A percentile compares a stretch with the other conserved stretches of the same genome.
Conservation (phyloP, 441 rosid species). For the Manihot esculenta region DNA sequence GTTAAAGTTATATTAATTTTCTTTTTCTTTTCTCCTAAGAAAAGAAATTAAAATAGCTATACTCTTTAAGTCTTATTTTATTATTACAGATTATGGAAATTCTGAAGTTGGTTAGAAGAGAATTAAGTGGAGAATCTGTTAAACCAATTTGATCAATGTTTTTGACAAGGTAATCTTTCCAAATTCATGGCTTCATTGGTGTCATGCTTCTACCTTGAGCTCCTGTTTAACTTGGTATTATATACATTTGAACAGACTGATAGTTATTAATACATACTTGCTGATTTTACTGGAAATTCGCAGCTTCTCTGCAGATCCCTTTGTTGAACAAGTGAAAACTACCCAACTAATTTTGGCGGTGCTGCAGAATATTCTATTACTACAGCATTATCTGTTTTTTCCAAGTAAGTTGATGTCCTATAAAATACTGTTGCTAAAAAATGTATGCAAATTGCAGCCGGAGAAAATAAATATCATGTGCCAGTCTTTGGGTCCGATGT, state of each 20-base stretch:
- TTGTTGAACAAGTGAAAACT: too few relatives aligned
- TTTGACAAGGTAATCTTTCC: slow-evolving; percentile 25
- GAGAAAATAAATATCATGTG: neutral
- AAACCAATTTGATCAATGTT: slow-evolving; percentile 36
- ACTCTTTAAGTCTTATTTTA: neutral
- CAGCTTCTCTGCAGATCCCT: neutral
- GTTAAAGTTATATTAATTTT: neutral
- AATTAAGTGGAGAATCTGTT: slow-evolving; percentile 64
- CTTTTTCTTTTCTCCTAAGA: too few relatives aligned
- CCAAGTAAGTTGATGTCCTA: neutral
- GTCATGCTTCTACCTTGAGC: neutral
- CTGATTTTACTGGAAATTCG: neutral
- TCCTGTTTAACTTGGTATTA: neutral
- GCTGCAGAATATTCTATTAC: neutral
- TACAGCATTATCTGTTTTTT: neutral
- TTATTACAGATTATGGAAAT: slow-evolving; percentile 74
- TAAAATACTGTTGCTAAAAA: neutral
- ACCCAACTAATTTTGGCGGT: too few relatives aligned
- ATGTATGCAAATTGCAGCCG: neutral
- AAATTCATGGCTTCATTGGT: neutral
- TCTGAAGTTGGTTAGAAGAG: slow-evolving; percentile 77
- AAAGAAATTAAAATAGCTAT: neutral
- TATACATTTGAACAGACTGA: neutral
- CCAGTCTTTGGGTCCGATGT: neutral
- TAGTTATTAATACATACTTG: neutral